These are phyloP conservation scores for Fibroporia radiculosa DNA, from an alignment of 768 basidiomycete genomes.

Conservation along the genomic window DNA sequence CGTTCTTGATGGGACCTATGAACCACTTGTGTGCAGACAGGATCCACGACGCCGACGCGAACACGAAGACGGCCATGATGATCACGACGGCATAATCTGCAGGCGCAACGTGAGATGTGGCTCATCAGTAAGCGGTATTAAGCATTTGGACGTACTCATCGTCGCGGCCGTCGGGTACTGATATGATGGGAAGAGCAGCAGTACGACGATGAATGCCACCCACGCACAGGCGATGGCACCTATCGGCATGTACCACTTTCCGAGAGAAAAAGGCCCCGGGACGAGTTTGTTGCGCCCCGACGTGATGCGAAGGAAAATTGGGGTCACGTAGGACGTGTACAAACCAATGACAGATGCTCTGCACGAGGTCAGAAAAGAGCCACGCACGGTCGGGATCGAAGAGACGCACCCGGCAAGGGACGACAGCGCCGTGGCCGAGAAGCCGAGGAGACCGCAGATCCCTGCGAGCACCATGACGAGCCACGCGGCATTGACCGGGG, in stretches of 20 bases:
- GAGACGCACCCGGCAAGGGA: constrained; percentile 57
- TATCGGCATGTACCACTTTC: constrained; percentile 51
- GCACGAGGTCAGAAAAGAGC: not conserved
- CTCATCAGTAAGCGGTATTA: not conserved
- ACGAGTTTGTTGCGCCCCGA: constrained; percentile 51
- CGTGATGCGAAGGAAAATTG: constrained; percentile 66
- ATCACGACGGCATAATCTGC: constrained; percentile 66
- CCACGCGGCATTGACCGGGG: constrained; percentile 74
- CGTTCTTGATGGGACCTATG: constrained; percentile 51
- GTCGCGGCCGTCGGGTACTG: constrained; percentile 31
- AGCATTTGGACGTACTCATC: constrained; percentile 48
- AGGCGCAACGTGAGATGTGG: not conserved
- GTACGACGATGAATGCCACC: constrained; percentile 53
- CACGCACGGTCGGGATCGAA: not conserved
- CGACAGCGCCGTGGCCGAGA: constrained; percentile 52
- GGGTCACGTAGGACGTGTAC: constrained; percentile 59
- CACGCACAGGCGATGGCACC: constrained; percentile 57
- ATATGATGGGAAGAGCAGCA: constrained; percentile 50
- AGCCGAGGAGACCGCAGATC: constrained; percentile 57
- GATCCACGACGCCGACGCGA: constrained; percentile 57
- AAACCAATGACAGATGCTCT: constrained; percentile 67
- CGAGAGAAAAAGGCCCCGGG: constrained; percentile 56
- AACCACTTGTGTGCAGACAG: constrained; percentile 68
- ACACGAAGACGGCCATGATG: constrained; percentile 55
- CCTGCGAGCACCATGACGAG: constrained; percentile 52